Evolutionary conservation across 202 grass and related monocot genomes (phyloP), one percentile per base, ranked within the genome.

Genomic region (Setaria viridis): DNA sequence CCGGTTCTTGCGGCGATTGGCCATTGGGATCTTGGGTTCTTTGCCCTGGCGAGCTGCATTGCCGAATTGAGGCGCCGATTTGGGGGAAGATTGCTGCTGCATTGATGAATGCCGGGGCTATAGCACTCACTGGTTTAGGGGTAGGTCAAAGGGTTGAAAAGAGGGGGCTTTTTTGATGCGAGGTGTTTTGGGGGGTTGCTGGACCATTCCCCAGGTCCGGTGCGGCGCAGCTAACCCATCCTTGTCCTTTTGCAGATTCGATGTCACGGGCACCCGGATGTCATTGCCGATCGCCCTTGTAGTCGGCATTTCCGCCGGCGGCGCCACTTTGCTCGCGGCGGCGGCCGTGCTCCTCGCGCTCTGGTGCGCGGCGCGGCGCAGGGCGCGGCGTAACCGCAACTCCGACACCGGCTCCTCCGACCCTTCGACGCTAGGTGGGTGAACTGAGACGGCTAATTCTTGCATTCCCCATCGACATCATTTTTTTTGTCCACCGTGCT

Each of bases 371-470:
- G 55, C 62, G 34, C 77, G 81, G 48, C 57, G 74, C 72, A 91
- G 84, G 85, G 80, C 73, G 37, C 68, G 73, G 49, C 86, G 87
- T 75, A 88, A 90, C 88, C 72, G 85, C n/a, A 94, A 67, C 68
- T 92, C 92, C 11, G 92, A 94, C 48, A 88, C 92, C 42, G 92
- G 87, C 48, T 94, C 92, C n/a, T 94, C 92, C n/a, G 87, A 94
- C 58, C 92, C 92, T 62, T 88, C 92, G 58, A 94, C 85, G 50
- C 82, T 88, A 81, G 84, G 92, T 90, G 65, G 77, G 92, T 88
- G 71, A 90, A 74, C 46, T 85, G 76, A 39, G 20, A 16, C 50
- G 59, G 19, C 25, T 81, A 41, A 48, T 74, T 39, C 53, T 57
- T 65, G 71, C 62, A 15, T 70, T 43, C 5, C 50, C 62, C 50